Evolutionary conservation across 768 basidiomycete species (phyloP).

Genomic region (Punctularia strigosozonata): DNA sequence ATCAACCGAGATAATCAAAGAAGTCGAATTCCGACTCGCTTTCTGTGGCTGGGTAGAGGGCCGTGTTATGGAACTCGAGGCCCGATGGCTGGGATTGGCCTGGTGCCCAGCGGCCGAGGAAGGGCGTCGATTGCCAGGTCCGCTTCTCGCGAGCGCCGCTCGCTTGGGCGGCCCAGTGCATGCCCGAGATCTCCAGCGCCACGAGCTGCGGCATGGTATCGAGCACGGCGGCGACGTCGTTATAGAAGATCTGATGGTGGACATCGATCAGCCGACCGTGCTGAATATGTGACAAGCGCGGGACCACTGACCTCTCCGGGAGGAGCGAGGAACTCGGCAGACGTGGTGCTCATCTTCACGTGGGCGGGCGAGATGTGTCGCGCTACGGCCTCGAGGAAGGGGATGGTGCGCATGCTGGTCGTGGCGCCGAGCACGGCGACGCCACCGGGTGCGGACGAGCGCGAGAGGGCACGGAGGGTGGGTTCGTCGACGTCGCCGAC

Average conservation of each 20-base stretch:
- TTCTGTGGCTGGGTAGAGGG: too few species aligned
- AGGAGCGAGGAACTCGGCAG: too few species aligned
- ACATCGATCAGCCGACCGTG: slow-evolving; percentile 4
- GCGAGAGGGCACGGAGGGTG: slow-evolving; percentile 39
- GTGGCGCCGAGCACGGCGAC: slow-evolving; percentile 48
- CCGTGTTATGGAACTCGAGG: too few species aligned
- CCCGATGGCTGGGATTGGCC: too few species aligned
- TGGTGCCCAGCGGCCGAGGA: too few species aligned
- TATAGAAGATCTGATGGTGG: slow-evolving; percentile 42
- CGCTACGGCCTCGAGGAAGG: slow-evolving; percentile 46
- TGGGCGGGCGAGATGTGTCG: slow-evolving; percentile 45
- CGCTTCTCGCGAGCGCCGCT: too few species aligned
- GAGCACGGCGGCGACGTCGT: slow-evolving; percentile 45
- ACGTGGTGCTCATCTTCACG: too few species aligned
- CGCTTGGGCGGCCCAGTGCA: slow-evolving; percentile 66
- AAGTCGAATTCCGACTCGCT: too few species aligned
- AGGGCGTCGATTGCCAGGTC: too few species aligned
- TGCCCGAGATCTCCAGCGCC: slow-evolving; percentile 64
- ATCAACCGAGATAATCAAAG: too few species aligned
- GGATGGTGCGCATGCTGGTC: slow-evolving; percentile 43
- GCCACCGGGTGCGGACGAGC: slow-evolving; percentile 33
- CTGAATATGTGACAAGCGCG: too few species aligned
- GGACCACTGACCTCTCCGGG: too few species aligned
- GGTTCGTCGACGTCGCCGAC: slow-evolving; percentile 49
- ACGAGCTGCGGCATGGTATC: slow-evolving; percentile 47